phyloP scores from a whole-genome alignment of 345 rosid species.

The Lepidium sativum region DNA sequence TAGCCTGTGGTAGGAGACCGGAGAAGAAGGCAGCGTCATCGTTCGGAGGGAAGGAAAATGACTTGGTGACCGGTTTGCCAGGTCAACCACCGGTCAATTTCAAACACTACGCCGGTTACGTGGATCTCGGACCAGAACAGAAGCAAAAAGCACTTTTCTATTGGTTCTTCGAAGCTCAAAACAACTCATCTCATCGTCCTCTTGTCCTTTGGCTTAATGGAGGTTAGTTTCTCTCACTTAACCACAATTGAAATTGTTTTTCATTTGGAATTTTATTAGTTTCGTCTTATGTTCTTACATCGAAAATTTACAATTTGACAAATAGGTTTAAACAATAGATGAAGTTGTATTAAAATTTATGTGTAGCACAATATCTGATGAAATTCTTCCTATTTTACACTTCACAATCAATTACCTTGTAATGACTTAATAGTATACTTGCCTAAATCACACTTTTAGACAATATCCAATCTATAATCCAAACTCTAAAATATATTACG shows the following conservation, averaged over 20 bases:
- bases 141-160: slow-evolving; percentile 48
- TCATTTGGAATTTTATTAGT: background rate
- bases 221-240: slow-evolving; percentile 28
- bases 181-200: slow-evolving; percentile 31
- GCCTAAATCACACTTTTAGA: no score
- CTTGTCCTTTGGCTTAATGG: slow-evolving; percentile 77
- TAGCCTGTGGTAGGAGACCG: slow-evolving; percentile 12
- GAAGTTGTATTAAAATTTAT: background rate
- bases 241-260: background rate
- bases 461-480: no score
- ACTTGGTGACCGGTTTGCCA: slow-evolving; percentile 38
- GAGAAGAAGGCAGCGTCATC: slow-evolving; percentile 9
- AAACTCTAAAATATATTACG: no score
- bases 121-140: slow-evolving; percentile 26
- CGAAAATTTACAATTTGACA: background rate
- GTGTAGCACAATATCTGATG: background rate
- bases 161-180: slow-evolving; percentile 64
- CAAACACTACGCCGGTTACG: slow-evolving; percentile 54
- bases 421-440: no score
- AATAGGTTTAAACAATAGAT: background rate
- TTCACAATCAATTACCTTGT: no score
- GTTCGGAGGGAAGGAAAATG: slow-evolving; percentile 28
- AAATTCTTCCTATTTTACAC: no score
- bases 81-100: slow-evolving; percentile 53
- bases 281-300: background rate